Percentiles rank a stretch among this genome's conserved stretches.
Evolutionary conservation across 371 early-diverging fungal genomes (phyloP).

Genomic region (Mortierella polycephala): DNA sequence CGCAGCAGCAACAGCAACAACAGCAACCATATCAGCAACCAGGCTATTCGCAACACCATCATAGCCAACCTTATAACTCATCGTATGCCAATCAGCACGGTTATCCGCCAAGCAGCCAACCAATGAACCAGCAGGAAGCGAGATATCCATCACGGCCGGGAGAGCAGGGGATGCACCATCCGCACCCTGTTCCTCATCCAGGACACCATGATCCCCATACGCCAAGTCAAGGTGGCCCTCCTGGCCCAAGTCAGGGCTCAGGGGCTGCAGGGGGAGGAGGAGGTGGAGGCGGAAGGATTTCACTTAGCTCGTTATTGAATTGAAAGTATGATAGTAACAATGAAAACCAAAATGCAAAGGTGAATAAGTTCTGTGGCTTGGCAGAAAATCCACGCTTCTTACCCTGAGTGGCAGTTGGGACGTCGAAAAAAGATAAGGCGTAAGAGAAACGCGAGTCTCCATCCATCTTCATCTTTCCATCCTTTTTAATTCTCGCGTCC

Average conservation of each 20-base stretch:
- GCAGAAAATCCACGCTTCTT: neutral
- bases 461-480: neutral
- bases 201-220: constrained; percentile 3
- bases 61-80: constrained; percentile 7
- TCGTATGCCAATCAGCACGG: constrained; percentile 10
- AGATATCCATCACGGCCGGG: constrained; percentile 16
- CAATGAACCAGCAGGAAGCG: constrained; percentile 7
- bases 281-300: constrained; percentile 29
- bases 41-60: constrained; percentile 1
- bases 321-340: constrained; percentile 7
- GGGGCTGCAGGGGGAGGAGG: constrained; percentile 9
- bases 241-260: constrained; percentile 2
- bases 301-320: constrained; percentile 43
- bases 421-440: neutral
- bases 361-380: neutral
- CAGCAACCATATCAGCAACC: constrained; percentile 1
- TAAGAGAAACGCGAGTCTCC: neutral
- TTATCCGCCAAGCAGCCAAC: constrained; percentile 2
- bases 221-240: constrained; percentile 12
- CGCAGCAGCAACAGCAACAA: constrained; percentile 5
- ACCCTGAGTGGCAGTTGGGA: neutral
- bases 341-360: neutral
- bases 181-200: constrained; percentile 6
- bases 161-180: constrained; percentile 1
- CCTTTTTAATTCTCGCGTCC: neutral